Percentiles rank a stretch among this genome's conserved stretches.
These are phyloP conservation scores for Lithospermum erythrorhizon DNA, from an alignment of 257 asterid species.

Conservation along the genomic window DNA sequence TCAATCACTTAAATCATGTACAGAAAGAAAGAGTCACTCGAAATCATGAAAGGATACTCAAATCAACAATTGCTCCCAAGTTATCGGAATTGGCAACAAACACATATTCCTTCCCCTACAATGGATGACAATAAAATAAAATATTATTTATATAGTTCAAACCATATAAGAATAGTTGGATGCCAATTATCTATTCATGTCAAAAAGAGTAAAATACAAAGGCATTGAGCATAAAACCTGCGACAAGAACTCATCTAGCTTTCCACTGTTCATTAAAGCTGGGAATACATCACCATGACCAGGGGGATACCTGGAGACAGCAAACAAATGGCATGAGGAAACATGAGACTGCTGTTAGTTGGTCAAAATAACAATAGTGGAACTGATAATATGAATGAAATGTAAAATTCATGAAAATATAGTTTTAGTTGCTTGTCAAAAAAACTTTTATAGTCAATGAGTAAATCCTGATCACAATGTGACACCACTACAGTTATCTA, in stretches of 20 bases:
- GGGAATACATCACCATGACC: slow-evolving; percentile 99
- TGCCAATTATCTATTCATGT: slow-evolving; percentile 2
- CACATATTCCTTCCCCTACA: slow-evolving; percentile 91
- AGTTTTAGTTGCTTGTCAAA: background rate
- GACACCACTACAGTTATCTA: background rate
- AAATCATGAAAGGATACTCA: slow-evolving; percentile 67
- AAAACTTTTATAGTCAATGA: background rate
- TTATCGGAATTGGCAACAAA: slow-evolving; percentile 95
- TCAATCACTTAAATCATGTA: background rate
- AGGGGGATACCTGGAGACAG: slow-evolving; percentile 75
- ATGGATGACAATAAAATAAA: slow-evolving; percentile 2
- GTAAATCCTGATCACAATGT: background rate
- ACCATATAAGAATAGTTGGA: background rate
- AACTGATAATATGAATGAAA: no score
- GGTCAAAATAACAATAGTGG: background rate
- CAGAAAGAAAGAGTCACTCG: background rate
- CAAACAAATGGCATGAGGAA: slow-evolving; percentile 8
- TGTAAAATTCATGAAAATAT: background rate
- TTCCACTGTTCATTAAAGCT: slow-evolving; percentile 87
- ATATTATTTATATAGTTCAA: background rate
- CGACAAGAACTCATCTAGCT: slow-evolving; percentile 73
- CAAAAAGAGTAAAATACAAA: slow-evolving; percentile 7
- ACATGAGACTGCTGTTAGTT: background rate
- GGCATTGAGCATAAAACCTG: slow-evolving; percentile 42
- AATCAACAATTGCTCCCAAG: slow-evolving; percentile 92